Evolutionary conservation across 2,329 filamentous ascomycete genomes (phyloP), one percentile per base, ranked within the genome.

Genomic region (Pyrenochaeta sp.): DNA sequence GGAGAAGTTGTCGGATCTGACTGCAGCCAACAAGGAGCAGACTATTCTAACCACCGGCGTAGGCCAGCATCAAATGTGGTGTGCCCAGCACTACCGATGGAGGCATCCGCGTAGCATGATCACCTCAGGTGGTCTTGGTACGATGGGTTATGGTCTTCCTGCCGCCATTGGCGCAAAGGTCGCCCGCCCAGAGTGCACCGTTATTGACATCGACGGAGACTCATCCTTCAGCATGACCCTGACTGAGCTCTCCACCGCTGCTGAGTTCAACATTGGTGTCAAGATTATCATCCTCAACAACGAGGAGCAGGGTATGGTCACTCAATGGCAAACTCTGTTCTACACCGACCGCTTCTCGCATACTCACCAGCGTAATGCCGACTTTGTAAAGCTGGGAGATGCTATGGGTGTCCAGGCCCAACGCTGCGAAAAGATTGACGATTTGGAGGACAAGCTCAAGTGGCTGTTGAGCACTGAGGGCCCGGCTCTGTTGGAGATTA

Each of bases 201-300:
- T 97, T 48, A 85, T 97, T 47, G 93, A 97, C 72, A 95, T 97
- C 64, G 94, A 99, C 69, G 94, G 94, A 51, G 94, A 97, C 71
- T 94, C 93, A n/a, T 96, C 92, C 3, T 97, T 99, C 79, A 90
- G 90, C 81, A 97, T 99, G 94, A 97, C 94, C 5, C 81, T 96
- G 47, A 96, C 93, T 1, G 94, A 99, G 77, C 85, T 99, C 39
- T 89, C 88, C 31, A 96, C 93, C 2, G 92, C 92, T 28, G 84
- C 89, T 7, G 92, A 99, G 75, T 97, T 97, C 80, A 89, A 94
- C 77, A 96, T 97, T 71, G 92, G 89, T 55, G 87, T 96, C 73
- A 97, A 97, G 82, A 82, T 97, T 48, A 90, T 97, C 60, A 81
- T 97, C 18, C 74, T 99, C 42, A 97, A 97, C 80, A 99, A 96